Conservation (phyloP, 1,284 basidiomycete species). For the Chalciporus sp. region DNA sequence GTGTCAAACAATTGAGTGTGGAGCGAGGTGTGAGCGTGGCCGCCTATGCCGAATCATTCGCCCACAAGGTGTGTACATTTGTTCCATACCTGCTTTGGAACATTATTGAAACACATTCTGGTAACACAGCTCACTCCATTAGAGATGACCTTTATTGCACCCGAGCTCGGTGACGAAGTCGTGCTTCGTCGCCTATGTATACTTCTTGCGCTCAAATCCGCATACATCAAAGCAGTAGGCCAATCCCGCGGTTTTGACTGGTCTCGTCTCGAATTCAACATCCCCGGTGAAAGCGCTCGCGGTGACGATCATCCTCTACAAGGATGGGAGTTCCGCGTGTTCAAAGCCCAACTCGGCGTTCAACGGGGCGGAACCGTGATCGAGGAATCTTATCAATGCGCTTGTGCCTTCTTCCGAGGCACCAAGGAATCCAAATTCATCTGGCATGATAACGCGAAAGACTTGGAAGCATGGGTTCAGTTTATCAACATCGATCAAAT, state of each 20-base stretch:
- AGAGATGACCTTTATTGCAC: slow-evolving; percentile 57
- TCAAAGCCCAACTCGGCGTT: slow-evolving; percentile 70
- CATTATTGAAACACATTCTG: not conserved
- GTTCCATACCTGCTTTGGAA: not conserved
- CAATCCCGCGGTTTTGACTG: slow-evolving; percentile 79
- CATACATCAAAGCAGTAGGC: slow-evolving; percentile 80
- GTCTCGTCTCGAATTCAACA: slow-evolving; percentile 76
- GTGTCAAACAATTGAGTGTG: slow-evolving; percentile 64
- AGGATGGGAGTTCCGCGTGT: slow-evolving; percentile 84
- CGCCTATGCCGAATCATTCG: slow-evolving; percentile 67
- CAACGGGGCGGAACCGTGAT: slow-evolving; percentile 54
- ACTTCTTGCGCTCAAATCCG: slow-evolving; percentile 72
- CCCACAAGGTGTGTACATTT: slow-evolving; percentile 62
- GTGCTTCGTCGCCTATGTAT: slow-evolving; percentile 73
- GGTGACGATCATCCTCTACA: slow-evolving; percentile 67
- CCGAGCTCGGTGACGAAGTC: slow-evolving; percentile 57
- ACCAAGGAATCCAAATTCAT: slow-evolving; percentile 63
- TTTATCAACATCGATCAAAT: slow-evolving; percentile 81
- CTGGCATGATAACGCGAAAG: slow-evolving; percentile 66
- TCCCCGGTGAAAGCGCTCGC: slow-evolving; percentile 57
- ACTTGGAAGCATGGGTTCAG: slow-evolving; percentile 76
- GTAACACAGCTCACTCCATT: slow-evolving; percentile 56
- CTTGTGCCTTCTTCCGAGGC: slow-evolving; percentile 72
- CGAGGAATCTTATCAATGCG: slow-evolving; percentile 73
- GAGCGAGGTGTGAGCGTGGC: slow-evolving; percentile 56